Evolutionary conservation across 345 rosid species (phyloP).

Genomic region (Syzygium aqueum): DNA sequence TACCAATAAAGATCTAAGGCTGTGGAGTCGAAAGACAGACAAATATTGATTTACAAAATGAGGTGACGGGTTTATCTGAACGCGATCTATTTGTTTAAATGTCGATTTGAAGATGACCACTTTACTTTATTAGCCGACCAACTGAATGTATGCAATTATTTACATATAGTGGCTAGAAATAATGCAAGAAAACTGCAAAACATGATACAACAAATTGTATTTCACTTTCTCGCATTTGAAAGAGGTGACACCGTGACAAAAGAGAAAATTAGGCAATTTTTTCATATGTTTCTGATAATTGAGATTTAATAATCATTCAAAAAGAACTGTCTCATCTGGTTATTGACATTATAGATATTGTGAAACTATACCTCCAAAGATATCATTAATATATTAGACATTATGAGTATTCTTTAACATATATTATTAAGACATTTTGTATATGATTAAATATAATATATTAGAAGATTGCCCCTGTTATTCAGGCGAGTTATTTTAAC

Average conservation of each 20-base stretch:
- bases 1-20: neutral
- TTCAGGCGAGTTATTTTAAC: neutral
- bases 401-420: neutral
- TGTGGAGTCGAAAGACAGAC: neutral
- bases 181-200: neutral
- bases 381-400: neutral
- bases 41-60: neutral
- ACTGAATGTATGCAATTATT: neutral
- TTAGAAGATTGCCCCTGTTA: neutral
- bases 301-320: neutral
- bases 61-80: neutral
- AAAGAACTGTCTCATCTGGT: neutral
- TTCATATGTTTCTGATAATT: neutral
- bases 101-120: neutral
- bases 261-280: neutral
- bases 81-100: neutral
- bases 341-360: neutral
- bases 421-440: neutral
- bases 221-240: no score
- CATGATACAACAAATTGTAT: neutral
- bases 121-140: neutral
- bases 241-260: neutral
- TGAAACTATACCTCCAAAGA: rapidly evolving
- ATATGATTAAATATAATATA: neutral
- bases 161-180: neutral